A percentile compares a stretch with the other conserved stretches of the same genome.
phyloP scores from a whole-genome alignment of 148 eudicot genomes.

The Camellia lanceoleosa region DNA sequence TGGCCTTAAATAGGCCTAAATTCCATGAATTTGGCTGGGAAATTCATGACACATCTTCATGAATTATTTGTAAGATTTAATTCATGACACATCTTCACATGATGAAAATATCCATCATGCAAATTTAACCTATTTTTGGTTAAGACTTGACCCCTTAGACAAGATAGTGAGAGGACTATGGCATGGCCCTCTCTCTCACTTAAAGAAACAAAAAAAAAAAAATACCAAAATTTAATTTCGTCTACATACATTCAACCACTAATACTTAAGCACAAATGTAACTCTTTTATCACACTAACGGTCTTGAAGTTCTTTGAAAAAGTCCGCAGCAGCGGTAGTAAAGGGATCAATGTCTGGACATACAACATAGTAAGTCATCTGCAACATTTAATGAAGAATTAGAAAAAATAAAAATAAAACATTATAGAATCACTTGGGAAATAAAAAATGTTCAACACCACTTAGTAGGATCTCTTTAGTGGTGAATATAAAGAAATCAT shows the following conservation, averaged over 20 bases:
- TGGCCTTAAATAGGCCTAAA: too few relatives aligned
- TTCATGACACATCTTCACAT: too few relatives aligned
- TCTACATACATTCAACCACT: background rate
- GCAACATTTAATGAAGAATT: constrained; percentile 27
- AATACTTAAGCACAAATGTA: too few relatives aligned
- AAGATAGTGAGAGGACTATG: background rate
- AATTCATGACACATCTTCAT: too few relatives aligned
- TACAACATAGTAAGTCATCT: constrained; percentile 89
- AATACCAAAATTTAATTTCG: background rate
- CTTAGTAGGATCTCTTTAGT: background rate
- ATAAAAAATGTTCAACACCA: too few relatives aligned
- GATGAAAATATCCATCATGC: background rate
- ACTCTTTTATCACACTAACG: constrained; percentile 44
- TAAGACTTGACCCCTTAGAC: background rate
- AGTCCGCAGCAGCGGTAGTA: constrained; percentile 74
- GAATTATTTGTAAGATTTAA: too few relatives aligned
- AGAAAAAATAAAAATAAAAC: background rate
- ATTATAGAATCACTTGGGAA: too few relatives aligned
- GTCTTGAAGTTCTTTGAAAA: constrained; percentile 87
- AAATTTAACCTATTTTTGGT: background rate
- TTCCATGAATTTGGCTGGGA: too few relatives aligned
- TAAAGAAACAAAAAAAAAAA: background rate
- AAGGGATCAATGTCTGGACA: constrained; percentile 93
- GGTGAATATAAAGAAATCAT: background rate
- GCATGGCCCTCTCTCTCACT: background rate